These are phyloP conservation scores for Gentiana macrophylla DNA, from an alignment of 257 asterid species.

Conservation along the genomic window DNA sequence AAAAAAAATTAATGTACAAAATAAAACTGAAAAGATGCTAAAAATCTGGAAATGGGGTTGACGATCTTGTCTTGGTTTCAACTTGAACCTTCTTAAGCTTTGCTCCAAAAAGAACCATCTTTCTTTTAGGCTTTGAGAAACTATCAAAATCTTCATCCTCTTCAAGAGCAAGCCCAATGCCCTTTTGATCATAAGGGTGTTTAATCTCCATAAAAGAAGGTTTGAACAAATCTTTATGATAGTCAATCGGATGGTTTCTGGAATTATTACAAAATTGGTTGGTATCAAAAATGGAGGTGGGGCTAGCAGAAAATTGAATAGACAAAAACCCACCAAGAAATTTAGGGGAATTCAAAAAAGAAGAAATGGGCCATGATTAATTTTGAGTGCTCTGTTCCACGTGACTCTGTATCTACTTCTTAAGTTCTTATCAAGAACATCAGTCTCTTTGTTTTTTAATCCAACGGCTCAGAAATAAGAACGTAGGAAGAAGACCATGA, in stretches of 20 bases:
- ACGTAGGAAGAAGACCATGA: too few relatives aligned
- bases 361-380: slow-evolving; percentile 39
- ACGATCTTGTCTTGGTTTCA: neutral
- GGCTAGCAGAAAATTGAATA: slow-evolving; percentile 29
- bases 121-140: slow-evolving; percentile 31
- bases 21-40: too few relatives aligned
- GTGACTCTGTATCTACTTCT: too few relatives aligned
- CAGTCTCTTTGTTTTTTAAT: too few relatives aligned
- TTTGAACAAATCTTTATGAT: slow-evolving; percentile 12
- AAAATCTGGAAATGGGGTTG: too few relatives aligned
- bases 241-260: slow-evolving; percentile 33
- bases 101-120: slow-evolving; percentile 59
- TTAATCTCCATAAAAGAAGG: slow-evolving; percentile 1
- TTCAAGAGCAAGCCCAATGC: slow-evolving; percentile 60
- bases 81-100: slow-evolving; percentile 71
- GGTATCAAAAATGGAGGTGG: slow-evolving; percentile 65
- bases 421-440: too few relatives aligned
- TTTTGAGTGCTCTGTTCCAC: slow-evolving; percentile 6
- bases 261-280: slow-evolving; percentile 10
- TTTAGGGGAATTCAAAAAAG: slow-evolving; percentile 59
- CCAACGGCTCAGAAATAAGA: too few relatives aligned
- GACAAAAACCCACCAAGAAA: slow-evolving; percentile 48
- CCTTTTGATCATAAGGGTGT: slow-evolving; percentile 12
- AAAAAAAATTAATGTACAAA: too few relatives aligned
- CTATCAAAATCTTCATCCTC: too few relatives aligned